Evolutionary conservation across 106 monocot species (phyloP), one percentile per base, ranked within the genome.

Genomic region (Dioscorea alata): DNA sequence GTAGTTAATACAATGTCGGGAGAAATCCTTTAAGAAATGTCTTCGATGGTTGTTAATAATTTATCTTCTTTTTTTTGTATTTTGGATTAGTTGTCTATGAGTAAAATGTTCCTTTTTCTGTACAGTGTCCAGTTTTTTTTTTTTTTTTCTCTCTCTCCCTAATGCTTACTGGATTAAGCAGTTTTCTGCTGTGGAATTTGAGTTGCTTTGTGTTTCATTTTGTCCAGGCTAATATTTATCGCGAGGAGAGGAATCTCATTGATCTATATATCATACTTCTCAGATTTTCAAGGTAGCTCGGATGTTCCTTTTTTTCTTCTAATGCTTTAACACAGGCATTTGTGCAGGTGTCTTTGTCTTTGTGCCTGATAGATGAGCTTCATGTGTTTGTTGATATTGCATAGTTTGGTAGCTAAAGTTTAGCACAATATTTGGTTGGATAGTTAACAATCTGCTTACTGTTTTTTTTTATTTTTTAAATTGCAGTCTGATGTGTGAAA

Each of bases 221-320:
- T 72, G 24, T 49, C 63, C 80, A 96, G 95, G 95, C 95, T 33
- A 86, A 70, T 18, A 81, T 96, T 22, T 91, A 96, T 64, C 71
- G 95, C 13, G 88, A 80, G 60, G 95, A 96, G 84, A 92, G 81
- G 71, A 96, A 92, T 74, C 77, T 86, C 61, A 80, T 96, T 79
- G 91, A 96, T 80, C 79, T 96, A 14, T 96, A 91, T 50, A 86
- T 96, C 60, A 96, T 96, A 61, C 91, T 96, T 64, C 71, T 96
- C 33, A 84, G 95, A 64, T 96, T 81, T 80, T 91, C 91, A 66
- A 96, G 95, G 95, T 96, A 86, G n/a, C n/a, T 15, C 24, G 21
- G 19, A 15, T 13, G 48, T 78, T 20, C 10, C 21, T 21, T 52
- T 4, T 48, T 57, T 2, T 1, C n/a, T 15, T 70, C 21, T 48